Evolutionary conservation across 345 rosid genomes (phyloP).

Genomic region (Leavenworthia alabamica): DNA sequence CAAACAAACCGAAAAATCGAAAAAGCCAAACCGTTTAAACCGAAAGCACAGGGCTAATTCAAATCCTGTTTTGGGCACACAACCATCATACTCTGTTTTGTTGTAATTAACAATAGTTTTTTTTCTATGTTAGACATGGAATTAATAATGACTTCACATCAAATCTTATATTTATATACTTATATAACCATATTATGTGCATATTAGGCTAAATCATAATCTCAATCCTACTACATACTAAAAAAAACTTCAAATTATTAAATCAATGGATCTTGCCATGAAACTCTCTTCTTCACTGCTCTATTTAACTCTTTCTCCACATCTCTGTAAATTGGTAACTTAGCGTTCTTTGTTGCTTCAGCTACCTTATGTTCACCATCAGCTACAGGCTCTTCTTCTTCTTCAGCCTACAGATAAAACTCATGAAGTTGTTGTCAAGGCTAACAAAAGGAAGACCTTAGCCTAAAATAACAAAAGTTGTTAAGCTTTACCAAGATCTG

Average conservation of each 20-base stretch:
- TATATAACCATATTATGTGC: constrained; percentile 20
- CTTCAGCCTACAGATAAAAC: constrained; percentile 35
- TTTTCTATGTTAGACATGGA: not conserved
- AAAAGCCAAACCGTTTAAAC: too few relatives aligned
- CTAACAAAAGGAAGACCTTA: not conserved
- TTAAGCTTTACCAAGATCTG: constrained; percentile 60
- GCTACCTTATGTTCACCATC: constrained; percentile 29
- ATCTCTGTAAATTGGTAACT: constrained; percentile 51
- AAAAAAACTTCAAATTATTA: constrained; percentile 46
- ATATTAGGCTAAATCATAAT: constrained; percentile 3
- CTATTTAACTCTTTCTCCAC: constrained; percentile 45
- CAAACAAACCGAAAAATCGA: too few relatives aligned
- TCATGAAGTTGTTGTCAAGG: not conserved
- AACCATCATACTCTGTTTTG: too few relatives aligned
- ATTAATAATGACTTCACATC: not conserved
- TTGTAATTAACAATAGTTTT: not conserved
- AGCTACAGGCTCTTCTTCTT: constrained; percentile 61
- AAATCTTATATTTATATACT: not conserved
- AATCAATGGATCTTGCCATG: constrained; percentile 94
- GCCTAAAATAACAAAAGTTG: not conserved
- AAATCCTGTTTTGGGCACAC: too few relatives aligned
- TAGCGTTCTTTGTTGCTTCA: constrained; percentile 42
- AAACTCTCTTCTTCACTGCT: constrained; percentile 76
- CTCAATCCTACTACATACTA: constrained; percentile 15
- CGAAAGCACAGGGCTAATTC: too few relatives aligned